These are phyloP conservation scores for Suillus occidentalis DNA, from an alignment of 768 basidiomycete genomes.

Conservation along the genomic window DNA sequence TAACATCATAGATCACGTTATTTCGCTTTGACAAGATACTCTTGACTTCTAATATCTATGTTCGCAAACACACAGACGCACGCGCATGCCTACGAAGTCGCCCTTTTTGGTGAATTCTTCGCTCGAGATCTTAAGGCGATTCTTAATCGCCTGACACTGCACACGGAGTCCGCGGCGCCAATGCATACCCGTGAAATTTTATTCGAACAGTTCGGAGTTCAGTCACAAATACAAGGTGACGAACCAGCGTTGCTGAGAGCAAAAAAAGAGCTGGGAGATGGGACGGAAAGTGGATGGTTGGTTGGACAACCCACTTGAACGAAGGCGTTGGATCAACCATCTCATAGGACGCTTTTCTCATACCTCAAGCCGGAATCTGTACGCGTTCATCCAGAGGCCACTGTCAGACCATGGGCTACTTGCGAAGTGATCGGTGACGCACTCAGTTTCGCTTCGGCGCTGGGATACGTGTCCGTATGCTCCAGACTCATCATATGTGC, in stretches of 20 bases:
- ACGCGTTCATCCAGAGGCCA: slow-evolving; percentile 81
- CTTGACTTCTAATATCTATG: slow-evolving; percentile 14
- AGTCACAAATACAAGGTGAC: slow-evolving; percentile 59
- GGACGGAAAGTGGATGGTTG: slow-evolving; percentile 61
- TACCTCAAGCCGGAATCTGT: slow-evolving; percentile 85
- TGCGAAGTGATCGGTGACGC: slow-evolving; percentile 80
- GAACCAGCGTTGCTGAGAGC: slow-evolving; percentile 74
- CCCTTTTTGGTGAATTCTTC: slow-evolving; percentile 82
- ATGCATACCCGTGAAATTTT: slow-evolving; percentile 78
- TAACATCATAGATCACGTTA: not conserved
- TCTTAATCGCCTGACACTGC: slow-evolving; percentile 78
- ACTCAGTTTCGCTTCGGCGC: slow-evolving; percentile 73
- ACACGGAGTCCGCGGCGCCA: slow-evolving; percentile 72
- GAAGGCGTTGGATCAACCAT: slow-evolving; percentile 4
- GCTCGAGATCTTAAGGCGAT: slow-evolving; percentile 72
- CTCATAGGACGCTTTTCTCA: slow-evolving; percentile 68
- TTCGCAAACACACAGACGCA: slow-evolving; percentile 27
- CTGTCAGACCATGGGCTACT: slow-evolving; percentile 82
- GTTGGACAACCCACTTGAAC: slow-evolving; percentile 17
- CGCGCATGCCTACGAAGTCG: slow-evolving; percentile 73
- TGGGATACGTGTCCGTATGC: slow-evolving; percentile 67
- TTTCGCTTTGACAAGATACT: not conserved
- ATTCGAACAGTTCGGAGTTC: slow-evolving; percentile 78
- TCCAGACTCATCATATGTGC: not conserved
- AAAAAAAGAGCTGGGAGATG: slow-evolving; percentile 66